Conservation (phyloP, 140 eudicot genomes). For the Senecio squalidus region DNA sequence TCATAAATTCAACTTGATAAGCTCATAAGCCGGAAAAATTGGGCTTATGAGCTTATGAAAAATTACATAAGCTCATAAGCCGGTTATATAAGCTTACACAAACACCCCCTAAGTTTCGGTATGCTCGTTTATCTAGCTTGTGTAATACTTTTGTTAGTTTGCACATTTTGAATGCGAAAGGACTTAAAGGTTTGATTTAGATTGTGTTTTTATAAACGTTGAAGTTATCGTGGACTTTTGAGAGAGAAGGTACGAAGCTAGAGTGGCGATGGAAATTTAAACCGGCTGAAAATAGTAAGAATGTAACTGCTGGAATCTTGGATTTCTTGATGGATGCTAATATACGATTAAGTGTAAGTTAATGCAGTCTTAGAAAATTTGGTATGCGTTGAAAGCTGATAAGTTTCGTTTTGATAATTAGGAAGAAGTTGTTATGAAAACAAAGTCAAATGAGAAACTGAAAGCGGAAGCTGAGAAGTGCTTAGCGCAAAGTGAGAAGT, state of each 20-base stretch:
- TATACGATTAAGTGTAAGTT: conserved; percentile 70
- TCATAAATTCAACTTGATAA: no score
- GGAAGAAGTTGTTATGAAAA: conserved; percentile 86
- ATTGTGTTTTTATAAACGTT: conserved; percentile 1
- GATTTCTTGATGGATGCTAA: conserved; percentile 88
- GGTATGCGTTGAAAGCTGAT: background rate
- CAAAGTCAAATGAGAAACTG: conserved; percentile 56
- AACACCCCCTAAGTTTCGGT: no score
- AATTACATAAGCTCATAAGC: no score
- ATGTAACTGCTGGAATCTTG: conserved; percentile 57
- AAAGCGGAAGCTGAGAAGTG: conserved; percentile 88
- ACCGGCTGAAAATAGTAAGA: conserved; percentile 59
- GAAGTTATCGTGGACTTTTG: conserved; percentile 90
- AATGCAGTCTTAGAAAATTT: background rate
- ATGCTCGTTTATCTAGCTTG: background rate
- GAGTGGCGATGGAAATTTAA: conserved; percentile 96
- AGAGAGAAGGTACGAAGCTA: conserved; percentile 80
- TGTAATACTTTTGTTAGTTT: background rate
- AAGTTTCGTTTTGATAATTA: conserved; percentile 16
- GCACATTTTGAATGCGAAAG: background rate
- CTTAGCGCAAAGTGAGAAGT: conserved; percentile 68
- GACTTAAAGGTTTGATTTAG: background rate
- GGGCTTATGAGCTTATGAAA: no score
- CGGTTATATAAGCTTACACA: no score
- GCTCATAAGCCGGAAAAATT: no score